Base-by-base conservation (phyloP, 2,329 filamentous ascomycete species). In the Zymoseptoria brevis region DNA sequence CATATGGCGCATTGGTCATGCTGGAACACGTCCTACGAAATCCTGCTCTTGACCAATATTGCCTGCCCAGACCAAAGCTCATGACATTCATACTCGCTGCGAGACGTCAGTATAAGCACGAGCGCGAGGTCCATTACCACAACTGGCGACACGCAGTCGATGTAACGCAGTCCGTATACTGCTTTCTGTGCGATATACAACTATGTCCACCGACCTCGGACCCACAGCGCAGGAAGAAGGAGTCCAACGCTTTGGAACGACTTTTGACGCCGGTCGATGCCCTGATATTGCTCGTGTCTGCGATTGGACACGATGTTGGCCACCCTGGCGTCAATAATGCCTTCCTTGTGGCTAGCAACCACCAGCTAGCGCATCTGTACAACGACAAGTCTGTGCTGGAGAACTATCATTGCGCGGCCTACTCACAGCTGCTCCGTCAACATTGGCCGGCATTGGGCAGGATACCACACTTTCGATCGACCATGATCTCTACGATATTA, bases 281-380 rank as follows among this genome's bases (percentile, higher is more conserved):
- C 4, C 80, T 99, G 56, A 93, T 91, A 0, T 81, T 99, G 2
- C 81, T 99, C 52, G 87, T 97, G 64, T 93, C 93, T 8, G 94
- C 94, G n/a, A 95, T 99, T 69, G 94, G 94, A 50, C 94, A 99
- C 68, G 94, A 99, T 72, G 94, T 97, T 48, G 94, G 94, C 21
- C 94, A 99, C 72, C 94, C 94, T 0, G 94, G 94, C 57, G 94
- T 99, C 69, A 99, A 97, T 77, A 99, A 99, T 72, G 91, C 93
- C 29, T 99, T 99, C 71, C 80, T 99, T 4, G 86, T 96, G 19
- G 91, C 89, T 30, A 82, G 96, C 30, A 96, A 96, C 71, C 89
- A 94, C 19, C 93, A 94, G 1, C 79, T 99, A 26, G 94, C 94
- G 11, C 92, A 96, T 73, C 80, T 97, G 13, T 99, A 97, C 78